Conservation (phyloP, 2,329 filamentous ascomycete species). For the Dactylellina parvicollis region DNA sequence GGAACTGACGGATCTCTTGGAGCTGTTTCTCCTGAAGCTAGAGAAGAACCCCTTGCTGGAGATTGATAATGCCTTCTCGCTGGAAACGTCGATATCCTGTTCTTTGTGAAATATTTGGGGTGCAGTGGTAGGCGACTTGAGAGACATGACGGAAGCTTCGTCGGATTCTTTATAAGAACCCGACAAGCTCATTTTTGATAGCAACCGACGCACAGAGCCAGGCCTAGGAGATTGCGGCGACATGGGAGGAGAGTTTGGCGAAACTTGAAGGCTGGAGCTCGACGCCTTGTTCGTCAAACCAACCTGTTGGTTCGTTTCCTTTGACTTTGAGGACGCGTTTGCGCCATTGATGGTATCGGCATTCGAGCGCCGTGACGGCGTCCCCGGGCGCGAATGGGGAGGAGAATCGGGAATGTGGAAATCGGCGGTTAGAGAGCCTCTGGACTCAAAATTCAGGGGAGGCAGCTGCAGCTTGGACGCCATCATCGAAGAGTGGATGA, state of each 20-base stretch:
- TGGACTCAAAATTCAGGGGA: conserved; percentile 47
- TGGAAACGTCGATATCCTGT: conserved; percentile 33
- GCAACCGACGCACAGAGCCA: conserved; percentile 40
- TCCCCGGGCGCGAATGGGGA: conserved; percentile 45
- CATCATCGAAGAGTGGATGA: conserved; percentile 10
- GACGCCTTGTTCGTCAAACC: conserved; percentile 43
- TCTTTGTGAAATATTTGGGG: conserved; percentile 32
- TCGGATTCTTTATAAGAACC: conserved; percentile 54
- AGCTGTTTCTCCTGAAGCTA: conserved; percentile 51
- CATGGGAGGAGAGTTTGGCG: conserved; percentile 52
- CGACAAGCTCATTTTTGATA: conserved; percentile 52
- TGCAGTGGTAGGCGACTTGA: conserved; percentile 39
- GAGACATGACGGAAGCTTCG: conserved; percentile 45
- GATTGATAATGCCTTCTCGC: conserved; percentile 39
- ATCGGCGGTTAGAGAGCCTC: conserved; percentile 46
- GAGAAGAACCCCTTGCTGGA: conserved; percentile 51
- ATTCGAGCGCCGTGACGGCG: conserved; percentile 30
- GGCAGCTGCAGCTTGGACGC: conserved; percentile 52
- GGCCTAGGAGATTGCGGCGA: conserved; percentile 48
- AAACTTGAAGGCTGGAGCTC: conserved; percentile 43
- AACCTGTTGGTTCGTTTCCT: background rate
- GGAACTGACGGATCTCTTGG: conserved; percentile 51
- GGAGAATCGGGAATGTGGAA: conserved; percentile 52
- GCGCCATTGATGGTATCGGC: conserved; percentile 12
- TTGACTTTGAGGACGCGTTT: conserved; percentile 20